Evolutionary conservation across 192 early-diverging fungal genomes (phyloP).

Genomic region (Podila clonocystis): DNA sequence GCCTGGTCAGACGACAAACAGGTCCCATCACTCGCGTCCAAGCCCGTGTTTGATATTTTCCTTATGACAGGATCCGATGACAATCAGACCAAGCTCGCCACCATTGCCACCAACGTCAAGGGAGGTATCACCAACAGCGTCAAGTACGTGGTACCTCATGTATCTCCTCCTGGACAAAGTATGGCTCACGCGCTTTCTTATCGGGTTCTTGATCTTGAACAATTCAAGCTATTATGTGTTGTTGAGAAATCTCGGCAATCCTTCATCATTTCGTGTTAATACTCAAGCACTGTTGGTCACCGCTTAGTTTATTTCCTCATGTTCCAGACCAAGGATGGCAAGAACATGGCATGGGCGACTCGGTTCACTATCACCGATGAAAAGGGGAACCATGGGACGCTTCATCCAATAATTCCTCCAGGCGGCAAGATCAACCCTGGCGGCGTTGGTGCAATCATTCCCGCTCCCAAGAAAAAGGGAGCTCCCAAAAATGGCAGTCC

Average conservation of each 20-base stretch:
- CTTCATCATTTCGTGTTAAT: too few species aligned
- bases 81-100: slow-evolving; percentile 31
- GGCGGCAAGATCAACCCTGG: slow-evolving; percentile 43
- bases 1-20: slow-evolving; percentile 33
- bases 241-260: too few species aligned
- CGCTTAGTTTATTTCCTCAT: slow-evolving; percentile 47
- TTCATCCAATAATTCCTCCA: slow-evolving; percentile 23
- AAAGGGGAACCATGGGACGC: slow-evolving; percentile 18
- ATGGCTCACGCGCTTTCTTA: background rate
- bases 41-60: slow-evolving; percentile 44
- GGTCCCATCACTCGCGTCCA: slow-evolving; percentile 6
- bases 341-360: slow-evolving; percentile 33
- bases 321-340: slow-evolving; percentile 38
- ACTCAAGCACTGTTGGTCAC: background rate
- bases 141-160: slow-evolving; percentile 37
- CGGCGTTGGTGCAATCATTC: slow-evolving; percentile 18
- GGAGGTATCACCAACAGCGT: slow-evolving; percentile 20
- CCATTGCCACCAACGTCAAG: slow-evolving; percentile 32
- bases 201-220: background rate
- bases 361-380: slow-evolving; percentile 43
- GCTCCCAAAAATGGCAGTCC: background rate
- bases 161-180: slow-evolving; percentile 43
- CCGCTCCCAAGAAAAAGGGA: background rate
- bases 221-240: too few species aligned
- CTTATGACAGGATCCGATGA: slow-evolving; percentile 45